These are phyloP conservation scores for Xylaria sp. DNA, from an alignment of 2,329 filamentous ascomycete genomes.

Conservation along the genomic window DNA sequence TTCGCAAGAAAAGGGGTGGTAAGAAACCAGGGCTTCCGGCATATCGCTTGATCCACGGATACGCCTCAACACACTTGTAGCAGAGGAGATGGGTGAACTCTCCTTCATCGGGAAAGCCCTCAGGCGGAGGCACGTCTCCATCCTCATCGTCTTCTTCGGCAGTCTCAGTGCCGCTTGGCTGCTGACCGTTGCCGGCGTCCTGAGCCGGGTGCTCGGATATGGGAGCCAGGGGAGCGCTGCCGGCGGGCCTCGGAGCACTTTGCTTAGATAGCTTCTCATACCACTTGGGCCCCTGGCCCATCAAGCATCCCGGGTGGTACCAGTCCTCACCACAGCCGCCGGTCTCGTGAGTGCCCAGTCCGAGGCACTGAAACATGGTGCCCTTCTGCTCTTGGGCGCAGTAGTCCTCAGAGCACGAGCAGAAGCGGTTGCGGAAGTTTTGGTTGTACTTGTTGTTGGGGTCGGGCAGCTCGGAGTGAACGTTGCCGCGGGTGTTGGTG, in stretches of 20 bases:
- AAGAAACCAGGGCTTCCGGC: constrained; percentile 84
- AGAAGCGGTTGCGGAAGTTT: constrained; percentile 94
- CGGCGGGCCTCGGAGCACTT: constrained; percentile 32
- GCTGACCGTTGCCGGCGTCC: constrained; percentile 39
- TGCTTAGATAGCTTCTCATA: constrained; percentile 64
- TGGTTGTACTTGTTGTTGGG: constrained; percentile 90
- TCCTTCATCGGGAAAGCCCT: constrained; percentile 89
- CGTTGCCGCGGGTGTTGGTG: constrained; percentile 80
- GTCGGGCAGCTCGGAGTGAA: constrained; percentile 79
- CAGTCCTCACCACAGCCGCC: constrained; percentile 97
- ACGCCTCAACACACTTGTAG: constrained; percentile 89
- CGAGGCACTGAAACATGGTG: constrained; percentile 98
- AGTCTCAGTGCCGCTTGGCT: constrained; percentile 41
- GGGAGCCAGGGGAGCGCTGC: constrained; percentile 54
- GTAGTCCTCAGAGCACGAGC: constrained; percentile 88
- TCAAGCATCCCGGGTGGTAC: constrained; percentile 94
- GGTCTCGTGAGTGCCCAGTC: constrained; percentile 80
- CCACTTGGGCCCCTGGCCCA: constrained; percentile 82
- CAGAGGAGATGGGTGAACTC: constrained; percentile 92
- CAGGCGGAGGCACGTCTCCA: constrained; percentile 76
- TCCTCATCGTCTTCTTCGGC: constrained; percentile 62
- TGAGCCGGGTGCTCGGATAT: constrained; percentile 61
- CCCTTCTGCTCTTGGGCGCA: constrained; percentile 90
- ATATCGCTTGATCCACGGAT: constrained; percentile 93
- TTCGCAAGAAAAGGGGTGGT: constrained; percentile 70